Base-by-base conservation (phyloP, 148 eudicot genomes). In the Rhododendron simsii region DNA sequence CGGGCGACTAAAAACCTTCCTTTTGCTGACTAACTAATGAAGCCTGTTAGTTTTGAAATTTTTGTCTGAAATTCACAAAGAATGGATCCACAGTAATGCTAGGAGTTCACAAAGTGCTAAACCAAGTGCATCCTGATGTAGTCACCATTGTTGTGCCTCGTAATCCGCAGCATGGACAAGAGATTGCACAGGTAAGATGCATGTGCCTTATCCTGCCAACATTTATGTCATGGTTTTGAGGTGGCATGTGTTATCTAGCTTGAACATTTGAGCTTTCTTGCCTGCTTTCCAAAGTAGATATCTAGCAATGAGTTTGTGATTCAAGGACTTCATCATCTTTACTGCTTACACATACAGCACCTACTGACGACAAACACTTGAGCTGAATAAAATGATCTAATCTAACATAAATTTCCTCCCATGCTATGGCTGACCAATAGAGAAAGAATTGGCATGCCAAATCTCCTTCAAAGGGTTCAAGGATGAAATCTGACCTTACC, bases 91-190 rank as follows among this genome's bases (percentile, higher is more conserved):
- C 93, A 98, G 99, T 94, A 55, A 91, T 94, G 86, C 87, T 95
- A 71, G 91, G 89, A 63, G 95, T 87, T 92, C 98, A 98, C 89
- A 90, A 87, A 53, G 71, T 85, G 84, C 91, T 98, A 84, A 88
- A 90, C 79, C 86, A 91, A 86, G 88, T 74, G 81, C 86, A 90
- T 90, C 91, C 94, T 78, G 90, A 93, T 84, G 50, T 94, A 53
- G 84, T 98, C 83, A 91, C 96, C 5, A 90, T 95, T 87, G 83
- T 98, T 51, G 95, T 91, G 81, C 98, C 98, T 26, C 98, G 99
- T 9, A 93, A 96, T 90, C 97, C 98, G 55, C 87, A 87, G 75
- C 92, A 89, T 87, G 98, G 95, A 80, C 89, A 37, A 81, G 90
- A 91, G 83, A 90, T 95, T 89, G 91, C 94, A 76, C 75, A 79